Evolutionary conservation across 192 early-diverging fungal genomes (phyloP).

Genomic region (Coemansia sp.): DNA sequence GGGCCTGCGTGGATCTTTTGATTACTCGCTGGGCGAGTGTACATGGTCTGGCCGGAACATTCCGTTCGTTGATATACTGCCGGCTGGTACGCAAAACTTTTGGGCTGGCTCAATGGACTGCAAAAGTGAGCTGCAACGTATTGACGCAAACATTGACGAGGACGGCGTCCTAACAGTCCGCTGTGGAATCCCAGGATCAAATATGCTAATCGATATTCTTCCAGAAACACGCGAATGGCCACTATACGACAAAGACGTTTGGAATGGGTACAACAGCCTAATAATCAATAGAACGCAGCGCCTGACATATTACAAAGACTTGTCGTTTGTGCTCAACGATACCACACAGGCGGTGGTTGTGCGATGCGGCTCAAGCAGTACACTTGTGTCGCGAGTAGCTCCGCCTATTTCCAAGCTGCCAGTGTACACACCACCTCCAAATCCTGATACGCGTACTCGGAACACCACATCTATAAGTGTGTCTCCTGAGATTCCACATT

Average conservation of each 20-base stretch:
- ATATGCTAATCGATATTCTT: conserved; percentile 47
- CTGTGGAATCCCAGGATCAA: conserved; percentile 7
- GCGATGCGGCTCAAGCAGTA: conserved; percentile 47
- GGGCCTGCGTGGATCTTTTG: conserved; percentile 18
- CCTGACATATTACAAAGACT: conserved; percentile 11
- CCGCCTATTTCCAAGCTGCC: conserved; percentile 20
- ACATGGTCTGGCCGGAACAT: conserved; percentile 55
- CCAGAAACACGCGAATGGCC: conserved; percentile 58
- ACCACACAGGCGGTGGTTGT: conserved; percentile 54
- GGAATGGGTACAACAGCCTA: conserved; percentile 49
- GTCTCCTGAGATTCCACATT: neutral
- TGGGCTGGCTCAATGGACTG: conserved; percentile 56
- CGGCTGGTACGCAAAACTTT: conserved; percentile 59
- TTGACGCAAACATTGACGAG: conserved; percentile 44
- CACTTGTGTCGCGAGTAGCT: conserved; percentile 36
- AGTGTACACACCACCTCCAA: conserved; percentile 11
- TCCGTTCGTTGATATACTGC: conserved; percentile 57
- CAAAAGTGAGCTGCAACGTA: conserved; percentile 22
- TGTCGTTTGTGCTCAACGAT: conserved; percentile 31
- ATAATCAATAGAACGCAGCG: conserved; percentile 35
- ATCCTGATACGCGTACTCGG: conserved; percentile 27
- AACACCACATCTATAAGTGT: neutral
- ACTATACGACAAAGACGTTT: conserved; percentile 49
- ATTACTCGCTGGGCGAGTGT: conserved; percentile 40
- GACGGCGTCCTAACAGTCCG: conserved; percentile 42